These are phyloP conservation scores for Lasiosphaeris hirsuta DNA, from an alignment of 495 filamentous ascomycete genomes.

Conservation along the genomic window DNA sequence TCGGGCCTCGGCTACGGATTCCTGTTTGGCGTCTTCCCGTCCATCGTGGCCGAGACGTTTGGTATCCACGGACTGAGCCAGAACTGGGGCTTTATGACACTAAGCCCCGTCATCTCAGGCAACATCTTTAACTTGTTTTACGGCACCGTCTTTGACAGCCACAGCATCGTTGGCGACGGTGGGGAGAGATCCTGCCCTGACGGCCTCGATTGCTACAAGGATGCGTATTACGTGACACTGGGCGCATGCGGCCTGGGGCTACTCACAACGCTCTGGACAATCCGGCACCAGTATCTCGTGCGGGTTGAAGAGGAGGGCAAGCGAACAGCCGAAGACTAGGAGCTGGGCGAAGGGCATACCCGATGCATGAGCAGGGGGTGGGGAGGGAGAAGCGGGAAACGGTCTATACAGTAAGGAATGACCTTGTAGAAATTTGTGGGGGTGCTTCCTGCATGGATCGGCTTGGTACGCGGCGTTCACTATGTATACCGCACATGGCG, in stretches of 20 bases:
- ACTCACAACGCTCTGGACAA: slow-evolving; percentile 68
- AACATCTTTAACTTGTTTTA: slow-evolving; percentile 94
- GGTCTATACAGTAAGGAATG: too few relatives aligned
- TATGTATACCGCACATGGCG: too few relatives aligned
- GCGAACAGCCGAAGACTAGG: slow-evolving; percentile 31
- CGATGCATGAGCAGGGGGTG: neutral
- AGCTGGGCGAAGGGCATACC: neutral
- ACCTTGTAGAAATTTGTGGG: too few relatives aligned
- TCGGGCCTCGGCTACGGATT: slow-evolving; percentile 92
- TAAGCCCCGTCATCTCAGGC: slow-evolving; percentile 77
- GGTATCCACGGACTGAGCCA: slow-evolving; percentile 82
- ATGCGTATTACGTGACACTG: slow-evolving; percentile 82
- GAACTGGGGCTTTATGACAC: slow-evolving; percentile 94
- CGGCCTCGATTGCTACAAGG: slow-evolving; percentile 74
- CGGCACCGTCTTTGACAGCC: slow-evolving; percentile 73
- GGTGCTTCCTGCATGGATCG: too few relatives aligned
- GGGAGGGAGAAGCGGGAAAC: neutral
- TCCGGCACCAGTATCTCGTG: slow-evolving; percentile 57
- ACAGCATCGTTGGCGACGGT: slow-evolving; percentile 62
- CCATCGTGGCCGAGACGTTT: slow-evolving; percentile 87
- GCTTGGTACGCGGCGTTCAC: too few relatives aligned
- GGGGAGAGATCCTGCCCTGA: slow-evolving; percentile 74
- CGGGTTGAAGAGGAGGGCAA: slow-evolving; percentile 36
- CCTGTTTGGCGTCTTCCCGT: slow-evolving; percentile 91
- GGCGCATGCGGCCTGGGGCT: slow-evolving; percentile 68